Evolutionary conservation across 495 filamentous ascomycete genomes (phyloP).

Genomic region (Cercophora samala): DNA sequence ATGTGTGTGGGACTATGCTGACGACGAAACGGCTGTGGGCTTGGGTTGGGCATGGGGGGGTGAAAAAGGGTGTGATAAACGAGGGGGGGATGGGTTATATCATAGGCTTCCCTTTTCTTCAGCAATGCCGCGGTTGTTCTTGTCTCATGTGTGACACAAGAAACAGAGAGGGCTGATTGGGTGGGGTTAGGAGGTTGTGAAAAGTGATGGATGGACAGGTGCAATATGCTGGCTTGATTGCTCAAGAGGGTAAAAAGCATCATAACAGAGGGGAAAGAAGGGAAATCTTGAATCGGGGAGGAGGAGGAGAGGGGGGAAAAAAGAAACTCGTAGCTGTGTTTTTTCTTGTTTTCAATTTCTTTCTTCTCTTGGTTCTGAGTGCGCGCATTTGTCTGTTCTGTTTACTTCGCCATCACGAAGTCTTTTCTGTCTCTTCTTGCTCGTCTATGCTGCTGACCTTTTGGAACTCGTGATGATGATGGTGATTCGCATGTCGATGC

Average conservation of each 20-base stretch:
- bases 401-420: conserved; percentile 25
- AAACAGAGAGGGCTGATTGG: not conserved
- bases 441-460: conserved; percentile 53
- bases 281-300: not conserved
- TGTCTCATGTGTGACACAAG: not conserved
- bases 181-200: not conserved
- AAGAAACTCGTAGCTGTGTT: conserved; percentile 17
- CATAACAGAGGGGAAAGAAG: conserved; percentile 4
- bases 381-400: conserved; percentile 14
- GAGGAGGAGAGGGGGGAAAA: not conserved
- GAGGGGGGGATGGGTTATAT: not conserved
- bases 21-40: not conserved
- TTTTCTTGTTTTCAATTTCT: conserved; percentile 17
- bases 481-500: conserved; percentile 18
- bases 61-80: not conserved
- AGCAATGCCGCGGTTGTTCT: not conserved
- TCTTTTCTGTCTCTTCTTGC: conserved; percentile 58
- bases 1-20: not conserved
- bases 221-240: not conserved
- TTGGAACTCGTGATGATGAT: conserved; percentile 41
- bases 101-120: not conserved
- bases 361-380: conserved; percentile 15
- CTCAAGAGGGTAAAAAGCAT: not conserved
- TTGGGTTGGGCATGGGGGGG: not conserved
- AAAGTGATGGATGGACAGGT: not conserved